Evolutionary conservation across 2,329 filamentous ascomycete genomes (phyloP).

Genomic region (Claviceps paspali): DNA sequence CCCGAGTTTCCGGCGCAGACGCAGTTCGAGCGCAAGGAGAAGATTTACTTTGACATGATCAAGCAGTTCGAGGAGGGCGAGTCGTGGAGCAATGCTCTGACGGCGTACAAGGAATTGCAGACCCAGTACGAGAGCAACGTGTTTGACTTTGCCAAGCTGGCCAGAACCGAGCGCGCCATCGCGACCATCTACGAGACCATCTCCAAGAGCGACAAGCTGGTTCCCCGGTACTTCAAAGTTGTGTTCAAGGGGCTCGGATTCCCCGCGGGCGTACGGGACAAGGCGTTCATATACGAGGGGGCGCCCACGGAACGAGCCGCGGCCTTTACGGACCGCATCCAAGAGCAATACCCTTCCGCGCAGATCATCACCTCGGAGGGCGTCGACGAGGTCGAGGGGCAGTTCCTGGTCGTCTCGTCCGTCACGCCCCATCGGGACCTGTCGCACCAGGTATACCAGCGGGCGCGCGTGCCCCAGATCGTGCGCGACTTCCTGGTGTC

Average conservation of each 20-base stretch:
- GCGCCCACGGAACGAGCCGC: slow-evolving; percentile 59
- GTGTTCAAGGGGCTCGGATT: slow-evolving; percentile 83
- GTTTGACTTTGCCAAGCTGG: slow-evolving; percentile 86
- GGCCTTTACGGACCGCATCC: slow-evolving; percentile 81
- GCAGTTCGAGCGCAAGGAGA: slow-evolving; percentile 83
- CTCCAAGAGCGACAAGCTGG: slow-evolving; percentile 61
- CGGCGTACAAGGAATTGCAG: slow-evolving; percentile 80
- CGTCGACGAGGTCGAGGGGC: slow-evolving; percentile 72
- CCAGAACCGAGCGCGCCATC: slow-evolving; percentile 76
- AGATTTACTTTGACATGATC: slow-evolving; percentile 87
- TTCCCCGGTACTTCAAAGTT: slow-evolving; percentile 83
- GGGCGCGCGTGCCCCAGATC: slow-evolving; percentile 66
- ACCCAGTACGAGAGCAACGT: slow-evolving; percentile 79
- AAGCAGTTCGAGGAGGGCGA: slow-evolving; percentile 89
- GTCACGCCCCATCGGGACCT: slow-evolving; percentile 74
- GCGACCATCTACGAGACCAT: slow-evolving; percentile 85
- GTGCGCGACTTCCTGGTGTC: slow-evolving; percentile 79
- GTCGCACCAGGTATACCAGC: slow-evolving; percentile 70
- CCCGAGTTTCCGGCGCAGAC: slow-evolving; percentile 71
- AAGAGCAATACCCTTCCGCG: slow-evolving; percentile 74
- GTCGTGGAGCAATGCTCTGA: slow-evolving; percentile 78
- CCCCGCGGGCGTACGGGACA: slow-evolving; percentile 64
- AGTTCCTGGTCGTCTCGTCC: slow-evolving; percentile 70
- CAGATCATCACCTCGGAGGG: slow-evolving; percentile 58
- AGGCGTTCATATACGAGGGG: slow-evolving; percentile 85